Conservation (phyloP, 192 early-diverging fungal genomes). For the Linnemannia zychae region DNA sequence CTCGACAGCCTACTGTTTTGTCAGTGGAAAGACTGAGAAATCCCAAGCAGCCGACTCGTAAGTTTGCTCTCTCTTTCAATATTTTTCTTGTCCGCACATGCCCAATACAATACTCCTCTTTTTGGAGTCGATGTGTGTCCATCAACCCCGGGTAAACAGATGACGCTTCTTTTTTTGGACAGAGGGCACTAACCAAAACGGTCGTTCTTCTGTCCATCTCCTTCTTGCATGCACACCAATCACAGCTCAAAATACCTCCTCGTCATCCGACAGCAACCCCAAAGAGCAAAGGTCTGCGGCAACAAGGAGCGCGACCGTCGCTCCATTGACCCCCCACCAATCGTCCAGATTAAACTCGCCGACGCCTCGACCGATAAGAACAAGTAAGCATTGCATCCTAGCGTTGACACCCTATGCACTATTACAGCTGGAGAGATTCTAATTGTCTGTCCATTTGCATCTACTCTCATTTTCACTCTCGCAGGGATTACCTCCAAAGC, state of each 20-base stretch:
- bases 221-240: background rate
- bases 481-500: constrained; percentile 69
- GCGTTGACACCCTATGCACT: too few relatives aligned
- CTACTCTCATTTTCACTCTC: background rate
- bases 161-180: background rate
- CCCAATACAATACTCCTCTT: background rate
- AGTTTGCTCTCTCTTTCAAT: background rate
- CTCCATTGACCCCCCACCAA: constrained; percentile 84
- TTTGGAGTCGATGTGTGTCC: constrained; percentile 7
- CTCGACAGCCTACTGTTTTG: constrained; percentile 52
- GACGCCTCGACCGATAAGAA: constrained; percentile 49
- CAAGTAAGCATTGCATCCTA: constrained; percentile 27
- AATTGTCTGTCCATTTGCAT: background rate
- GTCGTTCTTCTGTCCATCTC: constrained; percentile 2
- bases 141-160: constrained; percentile 7
- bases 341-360: constrained; percentile 69
- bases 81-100: constrained; percentile 1
- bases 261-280: constrained; percentile 87
- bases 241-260: constrained; percentile 64
- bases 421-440: too few relatives aligned
- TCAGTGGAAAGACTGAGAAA: constrained; percentile 44
- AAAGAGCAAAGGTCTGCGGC: constrained; percentile 90
- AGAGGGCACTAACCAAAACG: background rate
- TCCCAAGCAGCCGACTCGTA: constrained; percentile 34
- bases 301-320: constrained; percentile 90